These are phyloP conservation scores for Sporothrix globosa DNA, from an alignment of 2,329 filamentous ascomycete genomes.

Conservation along the genomic window DNA sequence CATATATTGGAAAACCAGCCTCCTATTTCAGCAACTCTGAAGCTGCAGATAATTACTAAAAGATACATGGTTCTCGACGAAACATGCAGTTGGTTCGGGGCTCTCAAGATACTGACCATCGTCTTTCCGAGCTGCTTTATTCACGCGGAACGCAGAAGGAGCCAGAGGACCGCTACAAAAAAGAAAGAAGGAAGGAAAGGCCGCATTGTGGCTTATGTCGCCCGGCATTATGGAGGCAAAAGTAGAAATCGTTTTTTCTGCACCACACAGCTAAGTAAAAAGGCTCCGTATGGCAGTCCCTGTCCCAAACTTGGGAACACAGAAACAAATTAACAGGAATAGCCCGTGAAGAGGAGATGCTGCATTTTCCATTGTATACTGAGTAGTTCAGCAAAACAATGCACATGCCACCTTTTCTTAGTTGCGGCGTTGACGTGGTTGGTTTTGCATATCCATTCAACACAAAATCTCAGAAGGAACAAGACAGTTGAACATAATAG, in stretches of 20 bases:
- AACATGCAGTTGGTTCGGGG: not conserved
- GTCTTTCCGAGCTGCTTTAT: not conserved
- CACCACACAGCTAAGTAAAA: not conserved
- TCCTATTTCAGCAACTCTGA: conserved; percentile 11
- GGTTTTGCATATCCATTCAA: too few relatives aligned
- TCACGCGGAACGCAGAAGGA: not conserved
- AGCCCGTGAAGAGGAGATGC: not conserved
- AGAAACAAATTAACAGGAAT: too few relatives aligned
- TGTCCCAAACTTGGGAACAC: too few relatives aligned
- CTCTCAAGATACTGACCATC: not conserved
- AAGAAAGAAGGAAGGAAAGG: not conserved
- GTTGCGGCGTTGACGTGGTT: too few relatives aligned
- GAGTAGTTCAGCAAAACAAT: too few relatives aligned
- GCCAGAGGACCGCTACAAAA: not conserved
- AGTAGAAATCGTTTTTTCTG: not conserved
- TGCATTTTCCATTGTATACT: not conserved
- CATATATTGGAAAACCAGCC: not conserved
- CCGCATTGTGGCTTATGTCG: conserved; percentile 13
- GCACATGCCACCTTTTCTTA: too few relatives aligned
- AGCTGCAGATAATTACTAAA: conserved; percentile 6
- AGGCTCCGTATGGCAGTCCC: not conserved
- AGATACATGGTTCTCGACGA: not conserved
- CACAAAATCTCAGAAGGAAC: too few relatives aligned
- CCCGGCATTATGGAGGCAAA: conserved; percentile 13
- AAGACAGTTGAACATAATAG: too few relatives aligned